phyloP scores from a whole-genome alignment of 2,329 filamentous ascomycete genomes.

The Fusarium coffeatum region DNA sequence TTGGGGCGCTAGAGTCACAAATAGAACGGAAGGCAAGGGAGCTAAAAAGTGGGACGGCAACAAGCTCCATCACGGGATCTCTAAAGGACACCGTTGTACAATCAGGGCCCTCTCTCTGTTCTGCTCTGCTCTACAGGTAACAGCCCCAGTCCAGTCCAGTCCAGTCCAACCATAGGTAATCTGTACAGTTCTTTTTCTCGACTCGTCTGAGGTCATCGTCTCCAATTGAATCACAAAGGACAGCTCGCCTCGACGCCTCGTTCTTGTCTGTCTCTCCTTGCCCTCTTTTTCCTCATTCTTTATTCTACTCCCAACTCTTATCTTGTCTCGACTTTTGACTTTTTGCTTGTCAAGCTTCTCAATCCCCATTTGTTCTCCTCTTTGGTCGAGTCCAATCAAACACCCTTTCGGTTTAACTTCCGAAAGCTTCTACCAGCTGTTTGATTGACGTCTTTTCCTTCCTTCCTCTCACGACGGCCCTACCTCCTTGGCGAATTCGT shows the following conservation, averaged over 20 bases:
- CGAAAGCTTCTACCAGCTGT: slow-evolving; percentile 22
- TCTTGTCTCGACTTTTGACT: slow-evolving; percentile 8
- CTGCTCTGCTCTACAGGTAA: background rate
- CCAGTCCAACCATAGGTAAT: background rate
- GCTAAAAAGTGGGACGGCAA: slow-evolving; percentile 45
- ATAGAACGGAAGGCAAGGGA: slow-evolving; percentile 23
- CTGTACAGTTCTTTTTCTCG: slow-evolving; percentile 12
- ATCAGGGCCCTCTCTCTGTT: slow-evolving; percentile 20
- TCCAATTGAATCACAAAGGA: slow-evolving; percentile 46
- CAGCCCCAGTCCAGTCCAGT: background rate
- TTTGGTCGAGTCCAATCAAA: slow-evolving; percentile 21
- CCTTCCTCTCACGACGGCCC: slow-evolving; percentile 13
- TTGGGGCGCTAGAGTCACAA: slow-evolving; percentile 1
- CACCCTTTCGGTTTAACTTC: slow-evolving; percentile 11
- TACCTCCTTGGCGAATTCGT: background rate
- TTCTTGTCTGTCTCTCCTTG: slow-evolving; percentile 39
- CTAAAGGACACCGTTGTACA: slow-evolving; percentile 55
- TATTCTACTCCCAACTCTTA: slow-evolving; percentile 5
- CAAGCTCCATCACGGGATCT: slow-evolving; percentile 51
- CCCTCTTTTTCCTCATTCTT: slow-evolving; percentile 28
- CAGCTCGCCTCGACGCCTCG: slow-evolving; percentile 40
- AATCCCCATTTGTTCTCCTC: slow-evolving; percentile 21
- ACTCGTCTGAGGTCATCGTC: slow-evolving; percentile 49
- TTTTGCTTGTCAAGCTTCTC: slow-evolving; percentile 30
- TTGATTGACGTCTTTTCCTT: slow-evolving; percentile 4